Evolutionary conservation across 768 basidiomycete genomes (phyloP), one percentile per base, ranked within the genome.

Genomic region (Lactarius quietus): DNA sequence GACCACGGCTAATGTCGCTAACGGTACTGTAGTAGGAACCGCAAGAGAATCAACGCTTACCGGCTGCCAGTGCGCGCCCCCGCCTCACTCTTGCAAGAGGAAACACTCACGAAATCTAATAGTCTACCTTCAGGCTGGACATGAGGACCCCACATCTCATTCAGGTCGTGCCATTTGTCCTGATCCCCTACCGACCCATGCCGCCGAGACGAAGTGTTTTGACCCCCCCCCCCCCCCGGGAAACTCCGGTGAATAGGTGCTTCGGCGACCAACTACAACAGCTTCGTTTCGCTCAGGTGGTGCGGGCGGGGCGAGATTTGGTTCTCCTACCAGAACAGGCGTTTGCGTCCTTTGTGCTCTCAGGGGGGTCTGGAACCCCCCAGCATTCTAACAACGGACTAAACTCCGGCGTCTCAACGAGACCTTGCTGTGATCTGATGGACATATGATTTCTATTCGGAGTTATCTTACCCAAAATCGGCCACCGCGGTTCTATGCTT

Each of bases 401-500:
- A 38, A 29, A 52, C 17, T 52, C 48, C 51, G 51, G 59, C 6
- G 18, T 53, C 26, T 29, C 23, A 18, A 52, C 51, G 33, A 61
- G 48, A 12, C 17, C 35, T 35, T 33, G 23, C 15, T 38, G 15
- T n/a, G 9, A 15, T 26, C 43, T 51, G 29, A 33, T 33, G 33
- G 29, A 14, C 10, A 35, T 55, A 20, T 51, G 31, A n/a, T 28
- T 63, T 52, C 57, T 39, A 58, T 63, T 57, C 33, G 62, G 62
- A 51, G 62, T 57, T 63, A 57, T 28, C 18, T 15, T 31, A 51
- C 62, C 62, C 39, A 58, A 63, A 63, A 35, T 51, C 48, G 3
- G 14, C 4, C 14, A 51, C 48, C 26, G 26, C 15, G 26, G 23
- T 15, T 14, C 5, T 12, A 14, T 8, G 3, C 1, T 6, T 4